Percentiles rank a stretch among this genome's conserved stretches.
phyloP scores from a whole-genome alignment of 768 basidiomycete genomes.

The Leccinum uliginosum region DNA sequence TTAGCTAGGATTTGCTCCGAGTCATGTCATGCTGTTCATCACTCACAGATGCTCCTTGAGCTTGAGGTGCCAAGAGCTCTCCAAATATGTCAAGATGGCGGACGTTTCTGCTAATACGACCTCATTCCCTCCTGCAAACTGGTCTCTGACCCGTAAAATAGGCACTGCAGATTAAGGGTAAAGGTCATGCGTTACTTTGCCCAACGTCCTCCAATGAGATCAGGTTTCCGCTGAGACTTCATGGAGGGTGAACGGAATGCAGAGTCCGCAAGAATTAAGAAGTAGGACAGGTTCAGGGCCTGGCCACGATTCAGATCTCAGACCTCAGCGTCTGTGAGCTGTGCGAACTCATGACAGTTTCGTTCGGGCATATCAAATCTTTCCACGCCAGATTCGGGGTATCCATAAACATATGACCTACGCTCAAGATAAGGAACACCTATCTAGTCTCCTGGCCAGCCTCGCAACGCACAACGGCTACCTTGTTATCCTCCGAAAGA shows the following conservation, averaged over 20 bases:
- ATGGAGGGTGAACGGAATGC: slow-evolving; percentile 19
- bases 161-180: slow-evolving; percentile 26
- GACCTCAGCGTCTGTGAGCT: too few relatives aligned
- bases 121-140: slow-evolving; percentile 5
- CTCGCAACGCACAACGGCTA: neutral
- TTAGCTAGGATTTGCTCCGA: neutral
- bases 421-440: neutral
- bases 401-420: neutral
- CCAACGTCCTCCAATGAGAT: slow-evolving; percentile 12
- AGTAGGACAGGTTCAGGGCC: slow-evolving; percentile 26
- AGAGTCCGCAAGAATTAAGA: slow-evolving; percentile 23
- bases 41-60: slow-evolving; percentile 13
- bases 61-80: slow-evolving; percentile 14
- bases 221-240: slow-evolving; percentile 15
- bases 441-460: neutral
- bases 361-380: neutral
- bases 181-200: slow-evolving; percentile 12
- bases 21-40: neutral
- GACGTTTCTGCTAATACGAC: slow-evolving; percentile 23
- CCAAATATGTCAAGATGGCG: slow-evolving; percentile 22
- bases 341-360: too few relatives aligned
- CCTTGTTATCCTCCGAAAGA: slow-evolving; percentile 17
- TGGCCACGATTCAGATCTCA: too few relatives aligned
- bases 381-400: neutral
- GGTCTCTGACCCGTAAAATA: slow-evolving; percentile 20